These are phyloP conservation scores for Verticillium dahliae DNA, from an alignment of 2,329 filamentous ascomycete genomes.

Conservation along the genomic window DNA sequence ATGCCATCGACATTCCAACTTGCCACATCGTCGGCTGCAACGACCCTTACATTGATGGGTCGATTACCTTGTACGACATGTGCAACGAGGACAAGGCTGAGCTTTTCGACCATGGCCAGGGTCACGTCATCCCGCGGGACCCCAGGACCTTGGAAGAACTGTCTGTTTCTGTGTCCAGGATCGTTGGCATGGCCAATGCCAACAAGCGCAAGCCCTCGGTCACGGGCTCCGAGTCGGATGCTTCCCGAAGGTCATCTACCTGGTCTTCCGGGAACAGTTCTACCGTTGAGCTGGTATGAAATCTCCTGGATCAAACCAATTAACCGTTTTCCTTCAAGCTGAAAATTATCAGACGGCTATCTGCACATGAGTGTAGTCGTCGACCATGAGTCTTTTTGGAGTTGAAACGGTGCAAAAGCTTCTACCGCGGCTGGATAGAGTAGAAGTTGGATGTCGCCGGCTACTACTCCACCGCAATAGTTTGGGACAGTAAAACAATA, in stretches of 20 bases:
- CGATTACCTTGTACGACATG: slow-evolving; percentile 32
- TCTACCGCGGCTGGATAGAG: too few species aligned
- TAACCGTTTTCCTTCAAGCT: too few species aligned
- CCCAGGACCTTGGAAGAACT: slow-evolving; percentile 25
- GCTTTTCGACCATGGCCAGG: slow-evolving; percentile 35
- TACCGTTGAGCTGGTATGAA: too few species aligned
- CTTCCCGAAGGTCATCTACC: neutral
- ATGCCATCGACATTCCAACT: slow-evolving; percentile 30
- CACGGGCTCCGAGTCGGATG: neutral
- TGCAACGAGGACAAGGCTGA: slow-evolving; percentile 32
- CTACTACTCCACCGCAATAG: too few species aligned
- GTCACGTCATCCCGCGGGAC: slow-evolving; percentile 30
- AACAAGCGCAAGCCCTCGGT: neutral
- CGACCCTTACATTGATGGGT: slow-evolving; percentile 30
- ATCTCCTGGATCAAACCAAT: too few species aligned
- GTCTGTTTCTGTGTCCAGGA: slow-evolving; percentile 13
- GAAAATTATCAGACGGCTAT: too few species aligned
- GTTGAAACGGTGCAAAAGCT: too few species aligned
- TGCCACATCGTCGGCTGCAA: slow-evolving; percentile 30
- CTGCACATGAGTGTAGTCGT: too few species aligned
- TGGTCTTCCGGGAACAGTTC: too few species aligned
- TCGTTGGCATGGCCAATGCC: neutral
- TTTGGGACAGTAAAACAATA: too few species aligned
- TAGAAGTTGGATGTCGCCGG: too few species aligned
- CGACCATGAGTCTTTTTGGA: too few species aligned